Evolutionary conservation across 768 basidiomycete genomes (phyloP).

Genomic region (Rubroboletus satanas): DNA sequence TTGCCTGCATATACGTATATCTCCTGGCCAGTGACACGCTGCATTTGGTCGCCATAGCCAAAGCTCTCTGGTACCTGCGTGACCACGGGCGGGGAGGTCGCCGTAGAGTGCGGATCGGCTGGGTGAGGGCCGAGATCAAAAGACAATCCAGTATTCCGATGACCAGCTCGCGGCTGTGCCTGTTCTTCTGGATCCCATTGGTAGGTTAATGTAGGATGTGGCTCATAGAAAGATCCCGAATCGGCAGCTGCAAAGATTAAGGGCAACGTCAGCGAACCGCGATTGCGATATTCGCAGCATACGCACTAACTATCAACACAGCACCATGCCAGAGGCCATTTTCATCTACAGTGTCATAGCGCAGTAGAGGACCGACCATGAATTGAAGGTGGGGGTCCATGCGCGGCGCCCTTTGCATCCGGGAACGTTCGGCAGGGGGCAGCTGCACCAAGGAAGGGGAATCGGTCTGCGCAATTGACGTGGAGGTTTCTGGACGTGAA

Average conservation of each 20-base stretch:
- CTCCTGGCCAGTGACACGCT: slow-evolving; percentile 58
- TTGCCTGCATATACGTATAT: slow-evolving; percentile 64
- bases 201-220: slow-evolving; percentile 64
- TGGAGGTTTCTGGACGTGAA: not conserved
- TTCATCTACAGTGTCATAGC: slow-evolving; percentile 84
- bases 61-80: not conserved
- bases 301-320: slow-evolving; percentile 83
- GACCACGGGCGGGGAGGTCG: slow-evolving; percentile 28
- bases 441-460: slow-evolving; percentile 44
- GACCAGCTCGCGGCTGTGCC: slow-evolving; percentile 9
- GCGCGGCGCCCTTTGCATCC: slow-evolving; percentile 49
- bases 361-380: slow-evolving; percentile 88
- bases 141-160: slow-evolving; percentile 26
- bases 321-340: slow-evolving; percentile 83
- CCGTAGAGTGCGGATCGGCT: slow-evolving; percentile 62
- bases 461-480: slow-evolving; percentile 4
- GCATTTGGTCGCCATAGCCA: slow-evolving; percentile 29
- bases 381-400: slow-evolving; percentile 85
- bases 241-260: slow-evolving; percentile 56
- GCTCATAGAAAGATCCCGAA: slow-evolving; percentile 73
- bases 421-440: slow-evolving; percentile 63
- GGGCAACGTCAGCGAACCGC: not conserved
- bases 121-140: slow-evolving; percentile 70
- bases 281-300: not conserved
- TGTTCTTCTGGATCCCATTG: slow-evolving; percentile 65